Evolutionary conservation across 805 yeast genomes (phyloP), one percentile per base, ranked within the genome.

Genomic region (Phaffomyces antillensis): DNA sequence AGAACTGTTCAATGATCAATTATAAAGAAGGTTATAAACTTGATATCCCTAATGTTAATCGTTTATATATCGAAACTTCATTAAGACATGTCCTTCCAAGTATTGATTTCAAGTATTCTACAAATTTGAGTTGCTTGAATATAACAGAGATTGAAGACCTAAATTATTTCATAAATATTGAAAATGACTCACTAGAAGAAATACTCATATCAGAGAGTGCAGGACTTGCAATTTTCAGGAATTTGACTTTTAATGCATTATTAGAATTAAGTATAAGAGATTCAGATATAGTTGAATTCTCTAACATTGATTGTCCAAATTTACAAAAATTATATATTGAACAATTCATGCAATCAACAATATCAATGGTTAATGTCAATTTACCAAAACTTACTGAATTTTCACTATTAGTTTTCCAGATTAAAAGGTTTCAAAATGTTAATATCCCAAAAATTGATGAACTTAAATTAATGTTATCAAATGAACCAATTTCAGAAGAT

Each of bases 401-500:
- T 6, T 9, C n/a, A 32, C 11, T 32, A 15, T 32, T 16, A 17
- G 18, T 32, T 5, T 15, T 10, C 18, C 26, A 43, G 13, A 39
- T 52, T 11, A 32, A 37, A 6, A 32, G 36, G 7, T 15, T 52
- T 9, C 25, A 42, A 23, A 32, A 49, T 28, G 32, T 51, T 11
- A 13, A 39, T 15, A 39, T 42, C 2, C 54, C 54, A 3, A 13
- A 20, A 2, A 6, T 52, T 4, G 16, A 31, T 9, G 18, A 20
- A 7, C 52, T 47, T 3, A 51, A 54, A 2, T 35, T 52, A 5
- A 51, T 52, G 56, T 35, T 52, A 30, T 47, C 53, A 11, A 44
- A 44, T 36, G 56, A 52, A 37, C 56, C 56, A 2, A 35, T 39
- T 1, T 25, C 44, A 11, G 12, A 23, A 11, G 17, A 33, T 12